Evolutionary conservation across 192 early-diverging fungal genomes (phyloP).

Genomic region (Coemansia pectinata): DNA sequence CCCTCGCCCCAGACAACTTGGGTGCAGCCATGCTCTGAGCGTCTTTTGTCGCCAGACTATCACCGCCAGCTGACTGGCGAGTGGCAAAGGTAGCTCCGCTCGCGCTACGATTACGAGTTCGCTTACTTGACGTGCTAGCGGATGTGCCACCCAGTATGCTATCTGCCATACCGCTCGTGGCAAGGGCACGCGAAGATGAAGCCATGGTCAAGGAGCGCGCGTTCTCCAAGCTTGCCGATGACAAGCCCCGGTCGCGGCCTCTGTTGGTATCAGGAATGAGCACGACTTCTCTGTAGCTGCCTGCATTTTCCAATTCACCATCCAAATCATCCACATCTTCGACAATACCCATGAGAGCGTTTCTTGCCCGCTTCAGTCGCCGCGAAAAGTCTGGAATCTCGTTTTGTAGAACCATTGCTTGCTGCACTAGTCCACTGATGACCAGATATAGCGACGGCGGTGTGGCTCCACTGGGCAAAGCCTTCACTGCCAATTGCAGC

Average conservation of each 20-base stretch:
- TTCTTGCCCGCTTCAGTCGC: conserved; percentile 47
- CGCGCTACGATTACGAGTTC: conserved; percentile 39
- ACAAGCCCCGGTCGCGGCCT: conserved; percentile 51
- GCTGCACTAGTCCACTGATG: conserved; percentile 50
- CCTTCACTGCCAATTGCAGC: conserved; percentile 28
- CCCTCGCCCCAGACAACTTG: conserved; percentile 6
- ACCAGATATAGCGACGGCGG: conserved; percentile 50
- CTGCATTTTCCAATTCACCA: conserved; percentile 39
- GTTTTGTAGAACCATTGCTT: conserved; percentile 42
- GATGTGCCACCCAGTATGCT: not conserved
- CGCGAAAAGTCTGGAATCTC: conserved; percentile 52
- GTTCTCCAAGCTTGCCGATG: conserved; percentile 50
- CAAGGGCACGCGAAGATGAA: not conserved
- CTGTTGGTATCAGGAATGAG: not conserved
- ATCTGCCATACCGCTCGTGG: conserved; percentile 2
- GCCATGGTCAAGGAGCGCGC: conserved; percentile 12
- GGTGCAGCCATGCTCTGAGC: not conserved
- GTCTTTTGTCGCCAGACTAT: not conserved
- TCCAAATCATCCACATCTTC: conserved; percentile 50
- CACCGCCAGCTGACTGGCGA: not conserved
- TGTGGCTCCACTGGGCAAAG: conserved; percentile 40
- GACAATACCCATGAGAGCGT: conserved; percentile 54
- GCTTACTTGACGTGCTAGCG: not conserved
- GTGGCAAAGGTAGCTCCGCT: conserved; percentile 17
- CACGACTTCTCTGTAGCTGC: not conserved